These are phyloP conservation scores for Podosphaera aphanis DNA, from an alignment of 2,329 filamentous ascomycete genomes.

Conservation along the genomic window DNA sequence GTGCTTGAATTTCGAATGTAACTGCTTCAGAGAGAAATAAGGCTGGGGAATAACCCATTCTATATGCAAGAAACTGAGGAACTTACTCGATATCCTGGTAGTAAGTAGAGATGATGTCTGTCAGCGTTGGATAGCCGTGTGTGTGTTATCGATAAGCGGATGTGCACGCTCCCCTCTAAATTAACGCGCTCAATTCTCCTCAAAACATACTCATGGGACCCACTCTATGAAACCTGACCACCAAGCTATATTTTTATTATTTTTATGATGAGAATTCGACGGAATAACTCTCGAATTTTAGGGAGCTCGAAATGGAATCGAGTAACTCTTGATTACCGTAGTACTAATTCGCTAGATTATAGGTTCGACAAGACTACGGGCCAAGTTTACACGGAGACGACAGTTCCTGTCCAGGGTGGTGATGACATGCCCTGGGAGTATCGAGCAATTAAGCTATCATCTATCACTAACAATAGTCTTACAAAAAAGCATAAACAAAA, in stretches of 20 bases:
- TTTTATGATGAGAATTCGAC: neutral
- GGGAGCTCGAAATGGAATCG: neutral
- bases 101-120: neutral
- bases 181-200: constrained; percentile 1
- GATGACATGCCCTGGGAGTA: constrained; percentile 9
- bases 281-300: neutral
- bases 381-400: constrained; percentile 12
- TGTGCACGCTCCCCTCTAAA: neutral
- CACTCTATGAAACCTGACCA: neutral
- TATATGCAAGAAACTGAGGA: neutral
- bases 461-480: neutral
- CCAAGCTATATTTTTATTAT: too few relatives aligned
- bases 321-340: neutral
- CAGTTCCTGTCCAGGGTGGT: constrained; percentile 4
- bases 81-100: neutral
- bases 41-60: neutral
- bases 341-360: neutral
- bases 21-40: neutral
- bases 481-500: constrained; percentile 4
- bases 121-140: neutral
- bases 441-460: neutral
- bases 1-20: neutral
- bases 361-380: constrained; percentile 13
- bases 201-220: neutral
- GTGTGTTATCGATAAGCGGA: neutral